These are phyloP conservation scores for Dichomitus squalens DNA, from an alignment of 1,284 basidiomycete species.

Conservation along the genomic window DNA sequence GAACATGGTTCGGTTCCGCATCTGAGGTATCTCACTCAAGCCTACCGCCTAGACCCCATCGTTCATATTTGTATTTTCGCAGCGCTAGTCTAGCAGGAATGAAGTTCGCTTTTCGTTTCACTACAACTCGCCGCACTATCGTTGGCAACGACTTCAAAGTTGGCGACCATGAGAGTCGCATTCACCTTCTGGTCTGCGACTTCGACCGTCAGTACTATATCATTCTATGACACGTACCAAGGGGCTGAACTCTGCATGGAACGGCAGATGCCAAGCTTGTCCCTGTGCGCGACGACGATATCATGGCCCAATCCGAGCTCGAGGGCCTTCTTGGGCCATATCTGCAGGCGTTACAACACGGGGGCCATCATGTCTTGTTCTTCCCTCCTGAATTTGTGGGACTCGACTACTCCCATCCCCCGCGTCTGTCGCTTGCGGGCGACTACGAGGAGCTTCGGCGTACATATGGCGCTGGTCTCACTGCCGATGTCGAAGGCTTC, in stretches of 20 bases:
- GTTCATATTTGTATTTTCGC: background rate
- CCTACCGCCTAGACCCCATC: background rate
- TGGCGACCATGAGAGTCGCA: constrained; percentile 25
- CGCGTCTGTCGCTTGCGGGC: constrained; percentile 28
- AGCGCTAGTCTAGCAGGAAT: background rate
- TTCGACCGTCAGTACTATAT: constrained; percentile 14
- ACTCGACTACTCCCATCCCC: constrained; percentile 16
- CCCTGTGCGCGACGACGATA: too few relatives aligned
- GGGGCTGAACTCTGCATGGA: background rate
- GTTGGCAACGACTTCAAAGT: constrained; percentile 25
- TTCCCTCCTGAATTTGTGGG: constrained; percentile 35
- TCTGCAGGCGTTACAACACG: constrained; percentile 26
- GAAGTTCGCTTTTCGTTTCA: constrained; percentile 21
- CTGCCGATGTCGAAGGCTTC: too few relatives aligned
- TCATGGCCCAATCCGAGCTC: constrained; percentile 6
- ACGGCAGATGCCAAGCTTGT: constrained; percentile 2
- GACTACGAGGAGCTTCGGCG: constrained; percentile 16
- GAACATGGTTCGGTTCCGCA: constrained; percentile 5
- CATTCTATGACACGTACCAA: background rate
- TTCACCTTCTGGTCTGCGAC: constrained; percentile 28
- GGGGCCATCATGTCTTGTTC: constrained; percentile 34
- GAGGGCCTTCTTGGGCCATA: constrained; percentile 22
- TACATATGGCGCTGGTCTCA: constrained; percentile 26
- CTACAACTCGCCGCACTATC: constrained; percentile 20
- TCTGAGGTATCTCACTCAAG: background rate